Base-by-base conservation (phyloP, 345 rosid species). In the Schrenkiella parvula region DNA sequence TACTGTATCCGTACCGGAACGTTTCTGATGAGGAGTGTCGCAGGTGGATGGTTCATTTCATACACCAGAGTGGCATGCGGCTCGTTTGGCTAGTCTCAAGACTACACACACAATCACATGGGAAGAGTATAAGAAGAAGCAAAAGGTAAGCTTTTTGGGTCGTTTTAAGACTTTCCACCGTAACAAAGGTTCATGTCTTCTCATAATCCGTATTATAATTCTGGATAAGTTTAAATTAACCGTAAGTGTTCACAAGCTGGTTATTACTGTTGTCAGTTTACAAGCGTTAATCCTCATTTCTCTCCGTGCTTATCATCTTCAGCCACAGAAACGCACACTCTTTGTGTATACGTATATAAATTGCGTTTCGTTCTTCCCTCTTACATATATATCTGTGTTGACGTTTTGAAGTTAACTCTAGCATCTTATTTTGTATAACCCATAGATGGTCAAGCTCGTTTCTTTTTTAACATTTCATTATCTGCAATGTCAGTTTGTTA, bases 1-100 rank as follows among this genome's bases (percentile, higher is more conserved):
- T 28, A 1, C 8, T 31, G 62, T 52, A 57, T 44, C 19, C 39
- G 61, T 75, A 46, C 72, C 57, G 80, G 91, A 80, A 83, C 86
- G 17, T 81, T 87, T 83, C 93, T 95, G 96, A 95, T 87, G 96
- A 85, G 97, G 93, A 68, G 77, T 73, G 87, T 95, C 96, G 56
- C 98, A 95, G 99, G 97, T 95, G 97, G 99, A 95, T 89, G 98
- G 98, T 88, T 95, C 99, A 80, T 95, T 95, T 91, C 99, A 91
- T 91, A 86, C 98, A 84, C 99, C 99, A 95, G 98, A 83, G 84
- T 95, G 99, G 99, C 99, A 91, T 88, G 99, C 99, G 88, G 97
- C 99, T 84, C 99, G 97, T 82, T 85, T 95, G 88, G 97, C 96
- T 55, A 85, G 93, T 84, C 99, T 92, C 75, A 92, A 88, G 73